These are phyloP conservation scores for Tylopilus balloui DNA, from an alignment of 768 basidiomycete species.

Conservation along the genomic window DNA sequence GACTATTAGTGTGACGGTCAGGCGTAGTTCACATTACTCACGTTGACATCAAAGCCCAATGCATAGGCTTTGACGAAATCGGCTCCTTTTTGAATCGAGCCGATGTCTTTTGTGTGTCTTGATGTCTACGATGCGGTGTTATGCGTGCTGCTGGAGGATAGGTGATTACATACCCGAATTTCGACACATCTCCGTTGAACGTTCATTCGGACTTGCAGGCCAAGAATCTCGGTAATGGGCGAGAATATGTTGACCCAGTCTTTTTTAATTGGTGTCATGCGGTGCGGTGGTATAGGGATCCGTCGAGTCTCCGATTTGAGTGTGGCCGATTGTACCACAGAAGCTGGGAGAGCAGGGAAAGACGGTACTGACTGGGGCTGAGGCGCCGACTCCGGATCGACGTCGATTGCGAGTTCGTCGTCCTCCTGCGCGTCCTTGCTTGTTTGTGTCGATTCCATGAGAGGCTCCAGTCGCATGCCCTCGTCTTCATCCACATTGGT, in stretches of 20 bases:
- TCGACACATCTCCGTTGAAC: slow-evolving; percentile 85
- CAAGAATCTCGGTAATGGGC: slow-evolving; percentile 91
- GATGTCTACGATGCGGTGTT: slow-evolving; percentile 62
- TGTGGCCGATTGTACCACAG: slow-evolving; percentile 44
- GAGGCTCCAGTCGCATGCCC: slow-evolving; percentile 28
- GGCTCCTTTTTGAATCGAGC: slow-evolving; percentile 92
- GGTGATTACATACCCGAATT: slow-evolving; percentile 65
- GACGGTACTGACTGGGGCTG: slow-evolving; percentile 51
- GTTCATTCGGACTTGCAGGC: slow-evolving; percentile 97
- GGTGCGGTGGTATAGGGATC: slow-evolving; percentile 90
- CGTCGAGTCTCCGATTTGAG: slow-evolving; percentile 84
- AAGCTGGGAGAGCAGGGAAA: slow-evolving; percentile 65
- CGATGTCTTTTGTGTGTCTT: slow-evolving; percentile 88
- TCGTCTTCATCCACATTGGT: slow-evolving; percentile 24
- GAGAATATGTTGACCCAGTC: slow-evolving; percentile 96
- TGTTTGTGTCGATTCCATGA: slow-evolving; percentile 2
- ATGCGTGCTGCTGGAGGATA: not conserved
- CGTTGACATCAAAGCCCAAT: slow-evolving; percentile 93
- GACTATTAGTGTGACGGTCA: not conserved
- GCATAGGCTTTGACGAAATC: slow-evolving; percentile 96
- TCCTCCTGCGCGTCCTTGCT: slow-evolving; percentile 37
- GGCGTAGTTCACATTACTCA: slow-evolving; percentile 34
- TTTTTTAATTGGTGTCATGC: slow-evolving; percentile 95
- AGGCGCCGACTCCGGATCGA: slow-evolving; percentile 42
- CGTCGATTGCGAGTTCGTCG: slow-evolving; percentile 61